These are phyloP conservation scores for Coniochaeta ligniaria DNA, from an alignment of 2,329 filamentous ascomycete genomes.

Conservation along the genomic window DNA sequence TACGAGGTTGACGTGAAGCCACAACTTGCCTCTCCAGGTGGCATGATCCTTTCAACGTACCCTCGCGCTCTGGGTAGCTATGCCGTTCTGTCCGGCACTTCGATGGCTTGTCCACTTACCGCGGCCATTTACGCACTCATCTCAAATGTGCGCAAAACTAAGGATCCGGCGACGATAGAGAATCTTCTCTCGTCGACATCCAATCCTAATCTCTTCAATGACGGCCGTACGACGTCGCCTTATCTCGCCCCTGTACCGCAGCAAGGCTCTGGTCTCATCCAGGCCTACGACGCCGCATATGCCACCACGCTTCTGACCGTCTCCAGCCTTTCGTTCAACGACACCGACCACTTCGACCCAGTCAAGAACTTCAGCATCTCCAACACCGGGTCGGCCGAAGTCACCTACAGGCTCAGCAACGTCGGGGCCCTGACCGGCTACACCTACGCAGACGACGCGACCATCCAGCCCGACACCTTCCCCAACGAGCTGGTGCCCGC, in stretches of 20 bases:
- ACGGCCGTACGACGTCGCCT: constrained; percentile 23
- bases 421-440: constrained; percentile 46
- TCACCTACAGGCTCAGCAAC: constrained; percentile 46
- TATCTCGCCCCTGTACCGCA: constrained; percentile 49
- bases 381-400: constrained; percentile 40
- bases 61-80: constrained; percentile 33
- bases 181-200: constrained; percentile 41
- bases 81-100: constrained; percentile 43
- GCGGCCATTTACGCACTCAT: constrained; percentile 48
- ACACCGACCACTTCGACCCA: constrained; percentile 47
- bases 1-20: constrained; percentile 49
- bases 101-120: constrained; percentile 44
- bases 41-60: constrained; percentile 44
- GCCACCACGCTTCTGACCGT: constrained; percentile 44
- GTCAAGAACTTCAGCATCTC: constrained; percentile 38
- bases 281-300: constrained; percentile 52
- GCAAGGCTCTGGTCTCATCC: constrained; percentile 53
- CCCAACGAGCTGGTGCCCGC: constrained; percentile 35
- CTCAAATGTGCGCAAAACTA: constrained; percentile 41
- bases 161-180: constrained; percentile 41
- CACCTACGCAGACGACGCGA: constrained; percentile 30
- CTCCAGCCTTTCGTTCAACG: constrained; percentile 57
- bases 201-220: constrained; percentile 41
- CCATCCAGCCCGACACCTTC: constrained; percentile 30
- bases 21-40: constrained; percentile 38